These are phyloP conservation scores for Colletotrichum chrysophilum DNA, from an alignment of 2,329 filamentous ascomycete species.

Conservation along the genomic window DNA sequence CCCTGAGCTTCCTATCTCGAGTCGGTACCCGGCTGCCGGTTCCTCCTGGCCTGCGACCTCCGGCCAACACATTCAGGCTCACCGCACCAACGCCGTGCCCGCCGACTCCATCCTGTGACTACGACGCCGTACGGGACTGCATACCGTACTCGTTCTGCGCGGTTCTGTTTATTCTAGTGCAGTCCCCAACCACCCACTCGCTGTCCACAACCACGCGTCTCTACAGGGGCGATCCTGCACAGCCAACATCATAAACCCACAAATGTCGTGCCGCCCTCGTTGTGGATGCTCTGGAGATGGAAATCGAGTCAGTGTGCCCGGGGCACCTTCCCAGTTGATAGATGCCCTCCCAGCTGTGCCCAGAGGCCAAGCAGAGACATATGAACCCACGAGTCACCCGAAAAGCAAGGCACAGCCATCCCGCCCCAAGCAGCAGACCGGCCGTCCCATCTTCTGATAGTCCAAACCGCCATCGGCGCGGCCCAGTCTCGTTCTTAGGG, in stretches of 20 bases:
- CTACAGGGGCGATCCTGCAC: slow-evolving; percentile 9
- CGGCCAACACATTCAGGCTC: background rate
- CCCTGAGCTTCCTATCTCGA: slow-evolving; percentile 2
- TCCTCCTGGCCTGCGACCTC: slow-evolving; percentile 10
- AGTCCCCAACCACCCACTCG: background rate
- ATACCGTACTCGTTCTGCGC: background rate
- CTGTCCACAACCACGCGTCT: background rate
- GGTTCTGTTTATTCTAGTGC: background rate
- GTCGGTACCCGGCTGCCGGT: slow-evolving; percentile 8
- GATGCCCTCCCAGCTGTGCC: background rate
- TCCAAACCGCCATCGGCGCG: slow-evolving; percentile 3
- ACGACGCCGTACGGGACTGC: background rate
- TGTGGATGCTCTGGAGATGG: slow-evolving; percentile 19
- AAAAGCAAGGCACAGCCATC: background rate
- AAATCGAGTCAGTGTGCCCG: slow-evolving; percentile 7
- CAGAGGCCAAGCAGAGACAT: background rate
- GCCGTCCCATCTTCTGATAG: slow-evolving; percentile 6
- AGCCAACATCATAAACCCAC: background rate
- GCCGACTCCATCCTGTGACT: background rate
- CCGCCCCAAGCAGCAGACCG: background rate
- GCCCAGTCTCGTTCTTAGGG: background rate
- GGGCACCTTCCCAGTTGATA: background rate
- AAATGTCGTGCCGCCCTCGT: background rate
- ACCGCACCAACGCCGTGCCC: background rate
- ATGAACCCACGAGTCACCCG: background rate